Evolutionary conservation across 768 basidiomycete genomes (phyloP).

Genomic region (Boletus patriciae): DNA sequence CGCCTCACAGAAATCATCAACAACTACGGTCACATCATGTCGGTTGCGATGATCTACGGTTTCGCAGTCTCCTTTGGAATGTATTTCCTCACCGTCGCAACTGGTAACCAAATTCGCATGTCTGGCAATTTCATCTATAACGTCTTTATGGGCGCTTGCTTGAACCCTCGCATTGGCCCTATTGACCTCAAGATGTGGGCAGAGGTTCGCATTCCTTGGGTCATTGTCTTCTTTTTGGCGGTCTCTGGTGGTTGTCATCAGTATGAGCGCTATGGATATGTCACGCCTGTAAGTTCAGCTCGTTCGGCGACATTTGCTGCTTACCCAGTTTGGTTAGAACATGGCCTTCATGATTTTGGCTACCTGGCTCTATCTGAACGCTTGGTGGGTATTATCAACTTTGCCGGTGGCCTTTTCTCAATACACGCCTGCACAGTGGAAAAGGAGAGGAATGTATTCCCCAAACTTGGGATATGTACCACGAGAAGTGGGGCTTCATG

Average conservation of each 20-base stretch:
- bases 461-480: slow-evolving; percentile 99
- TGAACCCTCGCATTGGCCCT: slow-evolving; percentile 90
- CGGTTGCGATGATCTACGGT: slow-evolving; percentile 90
- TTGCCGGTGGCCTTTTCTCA: neutral
- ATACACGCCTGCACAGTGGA: slow-evolving; percentile 45
- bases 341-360: slow-evolving; percentile 96
- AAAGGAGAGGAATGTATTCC: slow-evolving; percentile 96
- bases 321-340: slow-evolving; percentile 52
- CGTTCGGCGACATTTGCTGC: neutral
- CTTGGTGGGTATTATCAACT: slow-evolving; percentile 55
- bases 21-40: slow-evolving; percentile 94
- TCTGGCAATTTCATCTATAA: slow-evolving; percentile 95
- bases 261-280: slow-evolving; percentile 87
- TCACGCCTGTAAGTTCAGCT: slow-evolving; percentile 69
- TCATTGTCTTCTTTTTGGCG: slow-evolving; percentile 89
- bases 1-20: slow-evolving; percentile 93
- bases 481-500: slow-evolving; percentile 99
- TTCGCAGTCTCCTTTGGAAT: slow-evolving; percentile 78
- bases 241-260: slow-evolving; percentile 95
- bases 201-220: slow-evolving; percentile 96
- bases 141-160: slow-evolving; percentile 92
- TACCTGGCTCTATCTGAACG: slow-evolving; percentile 95
- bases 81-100: slow-evolving; percentile 75
- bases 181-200: slow-evolving; percentile 99
- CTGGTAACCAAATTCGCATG: slow-evolving; percentile 86